Conservation (phyloP, 192 early-diverging fungal genomes). For the Pilaira anomala region DNA sequence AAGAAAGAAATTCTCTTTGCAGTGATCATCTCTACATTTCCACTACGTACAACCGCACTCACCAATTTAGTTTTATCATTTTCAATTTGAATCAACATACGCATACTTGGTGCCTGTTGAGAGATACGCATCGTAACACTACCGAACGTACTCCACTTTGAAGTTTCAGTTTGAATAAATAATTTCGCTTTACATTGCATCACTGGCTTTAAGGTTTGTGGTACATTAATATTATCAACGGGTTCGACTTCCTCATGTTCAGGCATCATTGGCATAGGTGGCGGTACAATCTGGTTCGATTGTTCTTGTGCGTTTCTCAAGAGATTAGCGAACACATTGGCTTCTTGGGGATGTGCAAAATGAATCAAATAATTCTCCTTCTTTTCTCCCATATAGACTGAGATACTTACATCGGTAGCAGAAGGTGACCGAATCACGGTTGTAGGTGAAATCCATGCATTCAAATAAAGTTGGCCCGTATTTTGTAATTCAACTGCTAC, state of each 20-base stretch:
- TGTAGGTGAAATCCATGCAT: conserved; percentile 52
- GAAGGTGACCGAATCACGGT: conserved; percentile 44
- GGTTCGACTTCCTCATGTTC: conserved; percentile 1
- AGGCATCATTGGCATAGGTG: not conserved
- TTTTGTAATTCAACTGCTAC: conserved; percentile 41
- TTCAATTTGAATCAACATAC: conserved; percentile 47
- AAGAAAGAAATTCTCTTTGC: conserved; percentile 48
- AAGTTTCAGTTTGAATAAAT: conserved; percentile 51
- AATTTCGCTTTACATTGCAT: conserved; percentile 45
- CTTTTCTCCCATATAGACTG: conserved; percentile 46
- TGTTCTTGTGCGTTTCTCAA: conserved; percentile 38
- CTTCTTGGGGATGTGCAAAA: conserved; percentile 32
- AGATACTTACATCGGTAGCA: conserved; percentile 45
- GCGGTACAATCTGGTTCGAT: not conserved
- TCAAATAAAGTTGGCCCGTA: conserved; percentile 46
- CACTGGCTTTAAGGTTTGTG: conserved; percentile 32
- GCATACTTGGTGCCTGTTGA: conserved; percentile 48
- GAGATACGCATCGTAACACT: conserved; percentile 41
- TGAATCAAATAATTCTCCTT: conserved; percentile 52
- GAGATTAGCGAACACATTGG: conserved; percentile 34
- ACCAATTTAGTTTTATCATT: conserved; percentile 45
- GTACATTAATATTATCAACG: conserved; percentile 17
- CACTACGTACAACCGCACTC: conserved; percentile 46
- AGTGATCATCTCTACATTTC: conserved; percentile 45
- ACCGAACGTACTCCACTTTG: conserved; percentile 50